Base-by-base conservation (phyloP, 192 early-diverging fungal genomes). In the Rhizophlyctis rosea region DNA sequence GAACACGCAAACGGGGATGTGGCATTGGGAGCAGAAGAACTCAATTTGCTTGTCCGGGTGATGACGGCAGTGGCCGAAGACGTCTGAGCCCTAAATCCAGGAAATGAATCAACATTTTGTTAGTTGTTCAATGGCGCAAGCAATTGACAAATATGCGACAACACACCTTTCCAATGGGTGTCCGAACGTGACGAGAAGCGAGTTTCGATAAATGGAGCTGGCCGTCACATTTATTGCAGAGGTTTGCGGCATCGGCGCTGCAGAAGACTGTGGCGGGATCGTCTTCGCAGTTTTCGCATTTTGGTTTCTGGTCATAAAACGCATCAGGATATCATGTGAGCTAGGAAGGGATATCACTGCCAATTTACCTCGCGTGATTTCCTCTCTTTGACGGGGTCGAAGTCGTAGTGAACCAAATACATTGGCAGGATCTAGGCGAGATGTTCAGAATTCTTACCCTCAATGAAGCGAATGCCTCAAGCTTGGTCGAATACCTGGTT, bases 21-120 rank as follows among this genome's bases (percentile, higher is more conserved):
- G 82, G 65, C 83, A 85, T 47, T 85, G 79, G 0, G 79, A 77
- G 73, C 83, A 85, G 60, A 81, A 85, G 68, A 81, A 85, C 69
- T 85, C 78, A 30, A 85, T 74, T 29, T 62, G 51, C 59, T 82
- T 80, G 39, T 80, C 80, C 4, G 76, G 68, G 50, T 85, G 83
- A 58, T 77, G 74, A 24, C 77, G 72, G 64, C 83, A 85, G 65
- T 73, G 59, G 24, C 83, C 83, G 68, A 82, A 85, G 1, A 85
- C 77, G 55, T 85, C 78, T 5, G 74, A 53, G 16, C 82, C 79
- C 76, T 79, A 36, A 21, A 4, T 11, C 25, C 14, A 7, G 51
- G 13, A 33, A 32, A 11, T 11, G n/a, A n/a, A 47, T 11, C 13
- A 47, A 62, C 39, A 61, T 11, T 23, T 14, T 25, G 25, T 60